Conservation (phyloP, 106 monocot species). For the Allium fistulosum region DNA sequence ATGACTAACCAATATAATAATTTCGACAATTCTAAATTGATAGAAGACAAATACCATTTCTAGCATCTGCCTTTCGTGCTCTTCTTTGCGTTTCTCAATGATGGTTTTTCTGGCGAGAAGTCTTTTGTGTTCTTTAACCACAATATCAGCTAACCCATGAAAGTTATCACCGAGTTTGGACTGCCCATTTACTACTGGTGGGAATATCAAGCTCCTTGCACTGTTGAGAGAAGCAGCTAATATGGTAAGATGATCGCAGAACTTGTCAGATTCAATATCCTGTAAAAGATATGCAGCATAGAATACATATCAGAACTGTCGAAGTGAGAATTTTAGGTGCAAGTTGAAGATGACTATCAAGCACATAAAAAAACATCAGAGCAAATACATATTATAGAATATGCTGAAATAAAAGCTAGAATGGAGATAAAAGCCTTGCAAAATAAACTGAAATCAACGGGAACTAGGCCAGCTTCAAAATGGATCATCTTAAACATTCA, state of each 20-base stretch:
- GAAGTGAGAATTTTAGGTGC: too few species aligned
- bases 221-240: slow-evolving; percentile 75
- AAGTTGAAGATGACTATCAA: too few species aligned
- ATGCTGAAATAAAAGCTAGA: too few species aligned
- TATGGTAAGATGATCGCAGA: slow-evolving; percentile 49
- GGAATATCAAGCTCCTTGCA: slow-evolving; percentile 62
- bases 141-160: slow-evolving; percentile 48
- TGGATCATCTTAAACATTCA: too few species aligned
- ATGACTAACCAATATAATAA: too few species aligned
- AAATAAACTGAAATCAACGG: too few species aligned
- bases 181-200: slow-evolving; percentile 26
- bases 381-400: too few species aligned
- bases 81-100: slow-evolving; percentile 99
- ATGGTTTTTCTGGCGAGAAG: slow-evolving; percentile 93
- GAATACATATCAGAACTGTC: too few species aligned
- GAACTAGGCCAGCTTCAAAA: too few species aligned
- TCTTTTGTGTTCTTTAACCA: slow-evolving; percentile 87
- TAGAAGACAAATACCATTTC: slow-evolving; percentile 50
- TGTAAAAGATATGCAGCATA: slow-evolving; percentile 14
- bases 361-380: too few species aligned
- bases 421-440: too few species aligned
- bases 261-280: slow-evolving; percentile 81
- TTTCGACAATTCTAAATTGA: too few species aligned
- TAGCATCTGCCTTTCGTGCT: slow-evolving; percentile 91
- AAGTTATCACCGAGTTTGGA: slow-evolving; percentile 43